Evolutionary conservation across 83 land plant species (phyloP).

Genomic region (Isoetes engelmannii): DNA sequence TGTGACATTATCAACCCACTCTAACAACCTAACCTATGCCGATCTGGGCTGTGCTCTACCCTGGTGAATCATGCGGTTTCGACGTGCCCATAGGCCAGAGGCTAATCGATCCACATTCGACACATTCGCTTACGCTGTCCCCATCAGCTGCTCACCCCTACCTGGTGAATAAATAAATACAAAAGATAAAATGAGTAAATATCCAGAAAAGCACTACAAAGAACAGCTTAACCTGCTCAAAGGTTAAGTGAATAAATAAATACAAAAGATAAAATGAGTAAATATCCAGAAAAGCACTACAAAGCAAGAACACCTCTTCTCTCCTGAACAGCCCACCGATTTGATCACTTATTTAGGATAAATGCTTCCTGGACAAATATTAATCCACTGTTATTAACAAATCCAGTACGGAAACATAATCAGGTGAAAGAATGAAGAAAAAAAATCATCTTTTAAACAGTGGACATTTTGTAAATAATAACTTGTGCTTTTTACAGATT

Average conservation of each 20-base stretch:
- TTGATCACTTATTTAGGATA: constrained; percentile 59
- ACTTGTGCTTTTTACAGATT: too few species aligned
- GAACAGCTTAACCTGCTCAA: constrained; percentile 46
- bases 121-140: constrained; percentile 95
- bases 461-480: too few species aligned
- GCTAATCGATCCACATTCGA: too few species aligned
- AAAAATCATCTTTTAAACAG: too few species aligned
- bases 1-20: too few species aligned
- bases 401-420: too few species aligned
- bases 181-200: not conserved
- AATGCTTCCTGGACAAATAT: constrained; percentile 64
- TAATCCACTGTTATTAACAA: not conserved
- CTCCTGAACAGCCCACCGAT: constrained; percentile 68
- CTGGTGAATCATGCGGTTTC: too few species aligned
- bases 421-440: too few species aligned
- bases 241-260: not conserved
- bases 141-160: constrained; percentile 39
- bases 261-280: not conserved
- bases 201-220: not conserved
- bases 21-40: too few species aligned
- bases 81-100: too few species aligned
- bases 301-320: constrained; percentile 44
- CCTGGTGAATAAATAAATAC: not conserved
- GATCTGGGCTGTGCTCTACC: too few species aligned
- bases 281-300: not conserved